phyloP scores from a whole-genome alignment of 2,329 filamentous ascomycete species.

The Rutstroemia sp. region DNA sequence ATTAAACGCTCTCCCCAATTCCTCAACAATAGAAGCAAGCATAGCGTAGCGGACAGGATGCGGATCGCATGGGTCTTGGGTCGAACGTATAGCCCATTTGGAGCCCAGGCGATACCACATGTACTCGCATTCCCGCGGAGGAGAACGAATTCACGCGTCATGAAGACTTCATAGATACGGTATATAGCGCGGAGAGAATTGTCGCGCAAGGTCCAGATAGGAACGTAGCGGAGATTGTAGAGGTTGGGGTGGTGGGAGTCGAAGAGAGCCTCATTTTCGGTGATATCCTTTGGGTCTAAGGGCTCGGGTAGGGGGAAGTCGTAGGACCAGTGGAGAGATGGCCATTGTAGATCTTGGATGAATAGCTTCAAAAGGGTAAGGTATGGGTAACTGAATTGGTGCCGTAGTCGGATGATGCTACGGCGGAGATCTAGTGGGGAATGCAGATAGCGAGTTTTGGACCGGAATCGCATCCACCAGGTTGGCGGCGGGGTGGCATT shows the following conservation, averaged over 20 bases:
- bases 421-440: constrained; percentile 4
- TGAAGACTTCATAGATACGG: constrained; percentile 24
- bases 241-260: constrained; percentile 11
- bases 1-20: constrained; percentile 25
- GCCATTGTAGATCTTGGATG: not conserved
- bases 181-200: constrained; percentile 27
- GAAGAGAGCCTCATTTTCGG: constrained; percentile 6
- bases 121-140: constrained; percentile 19
- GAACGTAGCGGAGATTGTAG: constrained; percentile 23
- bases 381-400: not conserved
- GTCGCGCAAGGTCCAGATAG: constrained; percentile 25
- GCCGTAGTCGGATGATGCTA: not conserved
- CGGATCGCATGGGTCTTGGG: constrained; percentile 24
- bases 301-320: constrained; percentile 6
- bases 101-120: constrained; percentile 22
- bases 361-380: constrained; percentile 3
- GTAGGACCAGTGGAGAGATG: constrained; percentile 6
- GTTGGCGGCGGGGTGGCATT: constrained; percentile 4
- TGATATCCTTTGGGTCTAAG: constrained; percentile 7
- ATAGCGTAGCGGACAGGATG: constrained; percentile 28
- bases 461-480: constrained; percentile 10
- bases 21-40: constrained; percentile 23
- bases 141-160: constrained; percentile 11
- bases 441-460: not conserved
- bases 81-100: constrained; percentile 19